Evolutionary conservation across 2,329 filamentous ascomycete species (phyloP).

Genomic region (Trematosphaeria pertusa): DNA sequence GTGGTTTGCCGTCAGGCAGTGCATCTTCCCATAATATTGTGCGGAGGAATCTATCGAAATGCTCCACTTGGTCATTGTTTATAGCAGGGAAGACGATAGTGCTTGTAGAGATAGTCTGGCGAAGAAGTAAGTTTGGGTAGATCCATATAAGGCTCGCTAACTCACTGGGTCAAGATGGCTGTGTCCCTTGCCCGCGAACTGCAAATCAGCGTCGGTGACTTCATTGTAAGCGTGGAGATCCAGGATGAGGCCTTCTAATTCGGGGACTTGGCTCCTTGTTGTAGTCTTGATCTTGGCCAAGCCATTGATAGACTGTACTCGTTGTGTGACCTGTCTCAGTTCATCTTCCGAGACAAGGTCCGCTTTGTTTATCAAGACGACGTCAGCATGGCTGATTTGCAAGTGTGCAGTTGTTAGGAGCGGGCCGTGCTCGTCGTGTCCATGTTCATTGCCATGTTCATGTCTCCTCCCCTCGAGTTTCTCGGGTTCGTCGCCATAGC

Average conservation of each 20-base stretch:
- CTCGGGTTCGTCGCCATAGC: slow-evolving; percentile 47
- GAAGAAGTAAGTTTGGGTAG: background rate
- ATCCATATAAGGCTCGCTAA: background rate
- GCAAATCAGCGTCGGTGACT: slow-evolving; percentile 68
- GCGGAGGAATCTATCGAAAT: slow-evolving; percentile 81
- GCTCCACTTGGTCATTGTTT: slow-evolving; percentile 61
- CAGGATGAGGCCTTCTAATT: slow-evolving; percentile 83
- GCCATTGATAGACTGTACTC: slow-evolving; percentile 86
- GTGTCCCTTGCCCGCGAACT: slow-evolving; percentile 78
- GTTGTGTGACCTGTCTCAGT: slow-evolving; percentile 70
- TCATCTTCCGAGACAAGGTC: slow-evolving; percentile 79
- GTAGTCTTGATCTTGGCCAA: slow-evolving; percentile 86
- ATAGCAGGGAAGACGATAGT: slow-evolving; percentile 73
- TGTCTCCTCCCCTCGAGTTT: slow-evolving; percentile 56
- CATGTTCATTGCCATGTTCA: slow-evolving; percentile 52
- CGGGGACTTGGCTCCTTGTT: slow-evolving; percentile 77
- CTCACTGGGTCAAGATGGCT: slow-evolving; percentile 79
- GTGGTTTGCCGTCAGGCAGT: slow-evolving; percentile 54
- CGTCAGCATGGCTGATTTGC: slow-evolving; percentile 96
- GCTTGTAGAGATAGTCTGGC: slow-evolving; percentile 83
- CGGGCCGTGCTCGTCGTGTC: slow-evolving; percentile 66
- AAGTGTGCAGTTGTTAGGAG: slow-evolving; percentile 91
- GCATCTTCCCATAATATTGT: slow-evolving; percentile 82
- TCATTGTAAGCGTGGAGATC: slow-evolving; percentile 93
- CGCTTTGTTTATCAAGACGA: slow-evolving; percentile 91